Percentiles rank a stretch among this genome's conserved stretches.
Conservation (phyloP, 192 early-diverging fungal species). For the Backusella circina region DNA sequence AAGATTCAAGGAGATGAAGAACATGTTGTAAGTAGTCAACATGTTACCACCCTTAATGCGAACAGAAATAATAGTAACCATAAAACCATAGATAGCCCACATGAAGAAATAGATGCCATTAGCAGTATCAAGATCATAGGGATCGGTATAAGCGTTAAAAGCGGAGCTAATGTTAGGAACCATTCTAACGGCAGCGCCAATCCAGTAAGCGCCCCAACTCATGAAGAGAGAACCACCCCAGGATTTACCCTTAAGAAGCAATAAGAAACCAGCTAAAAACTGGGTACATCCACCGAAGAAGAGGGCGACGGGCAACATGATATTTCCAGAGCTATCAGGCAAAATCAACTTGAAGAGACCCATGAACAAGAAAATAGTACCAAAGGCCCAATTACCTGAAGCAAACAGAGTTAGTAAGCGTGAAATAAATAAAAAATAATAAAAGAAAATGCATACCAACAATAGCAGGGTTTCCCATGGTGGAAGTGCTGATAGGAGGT, state of each 20-base stretch:
- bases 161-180: not conserved
- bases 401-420: not conserved
- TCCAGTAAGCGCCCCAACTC: not conserved
- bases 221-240: not conserved
- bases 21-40: not conserved
- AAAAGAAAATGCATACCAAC: not conserved
- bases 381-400: not conserved
- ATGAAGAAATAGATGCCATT: not conserved
- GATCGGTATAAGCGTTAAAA: not conserved
- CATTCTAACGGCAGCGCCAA: not conserved
- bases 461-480: not conserved
- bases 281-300: not conserved
- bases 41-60: not conserved
- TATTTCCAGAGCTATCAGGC: not conserved
- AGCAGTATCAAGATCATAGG: not conserved
- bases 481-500: not conserved
- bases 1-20: not conserved
- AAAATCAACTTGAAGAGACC: not conserved
- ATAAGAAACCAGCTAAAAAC: not conserved
- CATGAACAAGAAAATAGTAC: not conserved
- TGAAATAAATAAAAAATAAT: not conserved
- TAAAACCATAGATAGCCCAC: not conserved
- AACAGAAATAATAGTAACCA: not conserved
- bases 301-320: not conserved
- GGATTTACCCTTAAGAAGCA: not conserved